Base-by-base conservation (phyloP, 2,329 filamentous ascomycete species). In the Aspergillus oerlinghausenensis region DNA sequence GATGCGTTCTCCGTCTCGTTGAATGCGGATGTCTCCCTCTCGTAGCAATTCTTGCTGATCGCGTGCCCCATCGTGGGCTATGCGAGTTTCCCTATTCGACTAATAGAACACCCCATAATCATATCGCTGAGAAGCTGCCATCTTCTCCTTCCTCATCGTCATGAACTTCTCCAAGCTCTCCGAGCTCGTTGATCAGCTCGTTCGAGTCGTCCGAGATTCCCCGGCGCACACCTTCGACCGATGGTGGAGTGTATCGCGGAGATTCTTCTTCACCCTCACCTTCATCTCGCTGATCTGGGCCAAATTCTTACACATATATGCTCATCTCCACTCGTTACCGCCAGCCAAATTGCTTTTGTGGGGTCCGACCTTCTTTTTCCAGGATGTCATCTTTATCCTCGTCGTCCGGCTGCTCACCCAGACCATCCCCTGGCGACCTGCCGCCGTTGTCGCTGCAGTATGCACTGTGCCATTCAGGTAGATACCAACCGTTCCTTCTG, bases 351-450 rank as follows among this genome's bases (percentile, higher is more conserved):
- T 70, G 26, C 47, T 68, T 3, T 38, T 63, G 5, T 70, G 67
- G 67, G 66, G 66, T 2, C 42, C 65, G 10, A 70, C 67, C 14
- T 70, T 70, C 48, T 68, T 69, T 54, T 66, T 67, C 19, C 67
- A 70, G 51, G 67, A 69, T 69, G 65, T 68, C 32, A 53, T 63
- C 10, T 52, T 67, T 17, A 59, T 68, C 17, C 51, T 70, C 3
- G 52, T 69, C 11, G 56, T 64, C 38, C 64, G 67, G 5, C 60
- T 63, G 32, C 50, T 65, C 47, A 63, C 60, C 1, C 65, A 67
- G 17, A 62, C 60, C 49, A 58, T 67, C 38, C 58, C 60, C 14
- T 61, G 63, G 61, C 66, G 64, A 29, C 51, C 55, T 35, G 49
- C 62, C 21, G 60, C 65, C 47, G 55, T 60, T 6, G 4, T 65